Evolutionary conservation across 2,329 filamentous ascomycete species (phyloP).

Genomic region (Plectosphaerella plurivora): DNA sequence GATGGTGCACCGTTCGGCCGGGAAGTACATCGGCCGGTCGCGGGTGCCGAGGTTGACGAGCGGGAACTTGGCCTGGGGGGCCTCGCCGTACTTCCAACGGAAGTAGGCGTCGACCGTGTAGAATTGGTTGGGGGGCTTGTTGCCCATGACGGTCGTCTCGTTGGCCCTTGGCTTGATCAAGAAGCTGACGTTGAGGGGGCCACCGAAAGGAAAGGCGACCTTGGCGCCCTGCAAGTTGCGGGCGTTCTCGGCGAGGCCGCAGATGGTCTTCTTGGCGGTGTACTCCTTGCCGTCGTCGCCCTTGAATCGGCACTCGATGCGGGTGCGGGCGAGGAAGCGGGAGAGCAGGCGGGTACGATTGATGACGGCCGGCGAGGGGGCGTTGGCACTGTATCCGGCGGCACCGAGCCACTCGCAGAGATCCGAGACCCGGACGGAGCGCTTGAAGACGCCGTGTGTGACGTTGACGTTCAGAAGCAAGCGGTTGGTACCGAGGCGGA

Average conservation of each 20-base stretch:
- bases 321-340: conserved; percentile 32
- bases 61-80: conserved; percentile 31
- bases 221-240: not conserved
- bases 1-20: conserved; percentile 62
- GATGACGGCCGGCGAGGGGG: not conserved
- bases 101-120: conserved; percentile 39
- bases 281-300: conserved; percentile 13
- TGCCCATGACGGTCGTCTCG: conserved; percentile 13
- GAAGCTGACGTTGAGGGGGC: conserved; percentile 25
- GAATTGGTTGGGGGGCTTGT: conserved; percentile 14
- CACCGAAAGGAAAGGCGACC: conserved; percentile 10
- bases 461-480: conserved; percentile 53
- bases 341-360: conserved; percentile 17
- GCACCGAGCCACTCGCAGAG: conserved; percentile 5
- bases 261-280: conserved; percentile 16
- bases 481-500: conserved; percentile 47
- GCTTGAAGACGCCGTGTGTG: conserved; percentile 48
- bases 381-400: conserved; percentile 7
- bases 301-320: conserved; percentile 28
- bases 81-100: conserved; percentile 29
- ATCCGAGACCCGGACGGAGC: conserved; percentile 25
- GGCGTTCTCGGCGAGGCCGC: conserved; percentile 16
- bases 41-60: conserved; percentile 62
- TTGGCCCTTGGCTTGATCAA: conserved; percentile 14
- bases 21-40: conserved; percentile 57